Conservation (phyloP, 768 basidiomycete genomes). For the Basidioascus undulatus region DNA sequence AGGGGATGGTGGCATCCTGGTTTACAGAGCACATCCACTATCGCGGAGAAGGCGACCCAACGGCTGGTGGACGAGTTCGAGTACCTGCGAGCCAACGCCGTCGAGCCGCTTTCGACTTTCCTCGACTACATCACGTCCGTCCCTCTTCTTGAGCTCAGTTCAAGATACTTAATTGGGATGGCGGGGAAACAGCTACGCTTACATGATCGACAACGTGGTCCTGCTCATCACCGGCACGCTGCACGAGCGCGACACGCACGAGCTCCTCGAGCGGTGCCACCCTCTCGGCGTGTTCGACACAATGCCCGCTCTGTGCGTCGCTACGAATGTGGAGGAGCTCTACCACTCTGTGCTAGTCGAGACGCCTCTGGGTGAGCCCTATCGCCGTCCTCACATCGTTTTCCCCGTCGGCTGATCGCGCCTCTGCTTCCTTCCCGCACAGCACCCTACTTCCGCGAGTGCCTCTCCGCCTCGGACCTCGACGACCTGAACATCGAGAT, state of each 20-base stretch:
- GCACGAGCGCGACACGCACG: conserved; percentile 90
- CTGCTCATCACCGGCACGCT: conserved; percentile 90
- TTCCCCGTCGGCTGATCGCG: neutral
- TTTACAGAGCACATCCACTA: conserved; percentile 50
- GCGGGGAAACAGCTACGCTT: conserved; percentile 43
- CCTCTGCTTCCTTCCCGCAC: neutral
- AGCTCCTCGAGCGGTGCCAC: conserved; percentile 86
- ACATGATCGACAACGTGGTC: conserved; percentile 95
- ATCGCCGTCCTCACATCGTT: neutral
- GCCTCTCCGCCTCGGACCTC: conserved; percentile 78
- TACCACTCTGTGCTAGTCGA: conserved; percentile 93
- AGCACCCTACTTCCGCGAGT: conserved; percentile 93
- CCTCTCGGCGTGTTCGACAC: conserved; percentile 92
- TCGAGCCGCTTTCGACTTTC: conserved; percentile 72
- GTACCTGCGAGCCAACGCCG: conserved; percentile 70
- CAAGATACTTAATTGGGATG: neutral
- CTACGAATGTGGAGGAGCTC: conserved; percentile 93
- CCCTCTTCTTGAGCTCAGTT: too few relatives aligned
- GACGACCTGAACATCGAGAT: conserved; percentile 99
- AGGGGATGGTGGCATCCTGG: too few relatives aligned
- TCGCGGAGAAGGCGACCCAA: conserved; percentile 89
- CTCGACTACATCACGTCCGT: conserved; percentile 84
- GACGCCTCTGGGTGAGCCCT: conserved; percentile 69
- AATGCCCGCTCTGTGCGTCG: conserved; percentile 96
- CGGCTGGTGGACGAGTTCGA: conserved; percentile 93